These are phyloP conservation scores for Neurospora sp. DNA, from an alignment of 495 filamentous ascomycete genomes.

Conservation along the genomic window DNA sequence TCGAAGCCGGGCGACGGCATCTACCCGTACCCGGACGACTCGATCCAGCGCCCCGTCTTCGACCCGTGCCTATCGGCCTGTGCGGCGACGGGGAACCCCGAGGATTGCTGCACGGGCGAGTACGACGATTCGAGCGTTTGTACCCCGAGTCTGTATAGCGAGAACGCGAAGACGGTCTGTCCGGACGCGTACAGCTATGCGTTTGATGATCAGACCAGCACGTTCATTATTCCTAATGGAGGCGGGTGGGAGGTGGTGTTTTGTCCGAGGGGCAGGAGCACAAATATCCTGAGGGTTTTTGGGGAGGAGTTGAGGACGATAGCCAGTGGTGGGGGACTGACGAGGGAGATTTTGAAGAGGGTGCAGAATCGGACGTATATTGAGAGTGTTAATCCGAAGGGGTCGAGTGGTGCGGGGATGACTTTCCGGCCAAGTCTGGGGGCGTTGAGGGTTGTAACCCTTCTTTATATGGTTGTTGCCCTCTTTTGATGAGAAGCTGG, in stretches of 20 bases:
- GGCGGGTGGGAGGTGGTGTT: slow-evolving; percentile 69
- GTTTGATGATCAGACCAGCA: slow-evolving; percentile 63
- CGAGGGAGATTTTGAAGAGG: not conserved
- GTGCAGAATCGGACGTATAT: slow-evolving; percentile 20
- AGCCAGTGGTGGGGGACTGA: slow-evolving; percentile 13
- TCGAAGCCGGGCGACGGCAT: slow-evolving; percentile 54
- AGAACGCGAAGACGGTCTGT: slow-evolving; percentile 57
- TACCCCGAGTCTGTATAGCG: slow-evolving; percentile 50
- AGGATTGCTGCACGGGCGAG: slow-evolving; percentile 60
- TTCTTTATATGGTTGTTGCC: not conserved
- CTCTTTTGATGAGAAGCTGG: not conserved
- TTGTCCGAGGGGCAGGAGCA: slow-evolving; percentile 60
- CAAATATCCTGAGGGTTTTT: slow-evolving; percentile 51
- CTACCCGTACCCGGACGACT: slow-evolving; percentile 66
- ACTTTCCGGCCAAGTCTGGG: not conserved
- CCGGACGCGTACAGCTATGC: slow-evolving; percentile 78
- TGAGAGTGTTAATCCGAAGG: not conserved
- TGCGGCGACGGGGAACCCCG: slow-evolving; percentile 42
- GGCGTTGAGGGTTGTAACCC: not conserved
- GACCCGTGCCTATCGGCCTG: slow-evolving; percentile 65
- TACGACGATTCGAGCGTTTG: slow-evolving; percentile 49
- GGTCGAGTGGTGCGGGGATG: not conserved
- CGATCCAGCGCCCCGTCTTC: slow-evolving; percentile 54
- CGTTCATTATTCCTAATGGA: slow-evolving; percentile 64
- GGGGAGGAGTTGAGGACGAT: slow-evolving; percentile 29